Evolutionary conservation across 306 rosid genomes (phyloP).

Genomic region (Cicer pinnatifidum): DNA sequence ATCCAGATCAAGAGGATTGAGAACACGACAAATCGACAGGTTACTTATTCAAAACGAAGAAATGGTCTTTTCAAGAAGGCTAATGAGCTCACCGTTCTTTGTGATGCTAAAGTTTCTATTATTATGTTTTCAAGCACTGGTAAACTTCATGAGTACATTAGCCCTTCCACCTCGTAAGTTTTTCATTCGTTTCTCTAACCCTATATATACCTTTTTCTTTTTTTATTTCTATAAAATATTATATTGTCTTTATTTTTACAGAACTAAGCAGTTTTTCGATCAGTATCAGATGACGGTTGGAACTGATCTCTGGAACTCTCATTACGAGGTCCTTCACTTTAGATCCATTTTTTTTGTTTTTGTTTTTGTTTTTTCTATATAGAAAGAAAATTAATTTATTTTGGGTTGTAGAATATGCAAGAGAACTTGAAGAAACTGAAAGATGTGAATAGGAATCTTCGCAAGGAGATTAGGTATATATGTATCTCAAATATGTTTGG

Average conservation of each 20-base stretch:
- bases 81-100: constrained; percentile 81
- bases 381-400: not conserved
- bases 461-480: constrained; percentile 71
- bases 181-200: constrained; percentile 22
- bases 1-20: constrained; percentile 94
- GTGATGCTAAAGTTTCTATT: constrained; percentile 84
- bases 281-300: constrained; percentile 64
- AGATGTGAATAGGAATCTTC: constrained; percentile 71
- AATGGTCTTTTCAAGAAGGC: constrained; percentile 93
- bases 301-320: constrained; percentile 76
- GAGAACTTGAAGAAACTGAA: constrained; percentile 63
- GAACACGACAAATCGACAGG: constrained; percentile 80
- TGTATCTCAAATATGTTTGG: constrained; percentile 23
- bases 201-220: not conserved
- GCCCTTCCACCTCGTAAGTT: constrained; percentile 68
- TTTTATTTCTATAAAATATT: not conserved
- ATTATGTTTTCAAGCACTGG: constrained; percentile 72
- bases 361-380: no score
- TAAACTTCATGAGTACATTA: constrained; percentile 68
- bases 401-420: constrained; percentile 66
- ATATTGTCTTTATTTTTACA: not conserved
- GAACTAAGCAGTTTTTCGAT: constrained; percentile 80
- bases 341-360: not conserved
- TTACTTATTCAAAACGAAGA: constrained; percentile 82
- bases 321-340: constrained; percentile 60